Conservation (phyloP, 805 yeast species). For the Starmerella sirachaensis region DNA sequence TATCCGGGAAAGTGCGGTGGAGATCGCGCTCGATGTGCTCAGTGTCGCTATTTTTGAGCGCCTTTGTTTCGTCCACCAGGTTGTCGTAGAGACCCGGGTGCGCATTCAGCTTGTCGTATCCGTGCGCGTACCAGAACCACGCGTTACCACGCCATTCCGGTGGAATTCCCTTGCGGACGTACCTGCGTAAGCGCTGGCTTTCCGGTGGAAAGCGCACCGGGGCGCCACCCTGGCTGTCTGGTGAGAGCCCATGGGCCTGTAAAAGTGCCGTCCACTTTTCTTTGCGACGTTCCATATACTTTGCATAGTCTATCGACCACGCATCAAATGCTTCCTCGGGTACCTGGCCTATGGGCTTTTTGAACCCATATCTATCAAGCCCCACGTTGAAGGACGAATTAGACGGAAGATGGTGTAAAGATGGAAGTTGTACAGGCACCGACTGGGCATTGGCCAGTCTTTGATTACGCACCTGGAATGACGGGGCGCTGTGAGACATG, state of each 20-base stretch:
- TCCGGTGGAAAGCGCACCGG: conserved; percentile 29
- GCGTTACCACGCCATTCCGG: conserved; percentile 96
- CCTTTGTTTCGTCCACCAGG: conserved; percentile 47
- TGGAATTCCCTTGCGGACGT: conserved; percentile 84
- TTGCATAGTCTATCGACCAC: conserved; percentile 66
- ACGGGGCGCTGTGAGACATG: too few species aligned
- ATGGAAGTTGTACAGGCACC: too few species aligned
- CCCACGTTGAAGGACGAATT: conserved; percentile 16
- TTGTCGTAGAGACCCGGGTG: conserved; percentile 64
- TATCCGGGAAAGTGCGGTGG: conserved; percentile 91
- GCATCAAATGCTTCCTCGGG: conserved; percentile 46
- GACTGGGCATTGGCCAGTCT: too few species aligned
- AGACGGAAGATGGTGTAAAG: too few species aligned
- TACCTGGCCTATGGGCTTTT: conserved; percentile 47
- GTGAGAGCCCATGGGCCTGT: conserved; percentile 51
- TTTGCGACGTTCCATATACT: conserved; percentile 51
- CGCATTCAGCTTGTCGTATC: conserved; percentile 56
- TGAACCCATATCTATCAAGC: conserved; percentile 76
- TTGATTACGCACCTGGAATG: too few species aligned
- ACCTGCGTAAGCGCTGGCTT: conserved; percentile 42
- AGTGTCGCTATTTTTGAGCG: conserved; percentile 54
- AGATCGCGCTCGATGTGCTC: conserved; percentile 92
- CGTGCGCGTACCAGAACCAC: conserved; percentile 91
- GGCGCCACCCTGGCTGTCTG: conserved; percentile 31
- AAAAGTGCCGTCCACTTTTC: conserved; percentile 64